phyloP scores from a whole-genome alignment of 1,284 basidiomycete genomes.

The Puccinia novopanici region DNA sequence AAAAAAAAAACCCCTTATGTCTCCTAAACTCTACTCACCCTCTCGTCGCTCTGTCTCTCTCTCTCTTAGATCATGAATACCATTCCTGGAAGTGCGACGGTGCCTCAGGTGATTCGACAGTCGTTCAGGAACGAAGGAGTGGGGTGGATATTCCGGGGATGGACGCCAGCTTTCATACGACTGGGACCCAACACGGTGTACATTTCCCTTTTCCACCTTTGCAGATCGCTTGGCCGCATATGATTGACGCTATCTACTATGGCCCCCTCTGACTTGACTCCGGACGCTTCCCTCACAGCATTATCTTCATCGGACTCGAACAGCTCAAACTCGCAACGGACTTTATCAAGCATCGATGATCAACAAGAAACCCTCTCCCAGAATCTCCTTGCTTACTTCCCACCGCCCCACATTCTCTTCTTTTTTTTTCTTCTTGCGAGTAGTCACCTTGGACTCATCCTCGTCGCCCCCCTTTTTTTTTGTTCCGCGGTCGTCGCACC shows the following conservation, averaged over 20 bases:
- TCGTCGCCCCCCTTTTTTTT: too few relatives aligned
- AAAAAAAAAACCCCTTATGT: conserved; percentile 55
- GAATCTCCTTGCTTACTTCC: too few relatives aligned
- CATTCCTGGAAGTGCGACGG: conserved; percentile 64
- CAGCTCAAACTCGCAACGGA: conserved; percentile 40
- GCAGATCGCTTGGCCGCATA: neutral
- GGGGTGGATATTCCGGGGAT: conserved; percentile 87
- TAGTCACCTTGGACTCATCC: too few relatives aligned
- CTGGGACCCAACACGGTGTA: conserved; percentile 55
- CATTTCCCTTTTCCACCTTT: neutral
- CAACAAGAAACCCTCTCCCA: neutral
- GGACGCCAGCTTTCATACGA: conserved; percentile 57
- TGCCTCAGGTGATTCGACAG: conserved; percentile 69
- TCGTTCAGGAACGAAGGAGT: conserved; percentile 77
- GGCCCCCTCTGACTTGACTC: neutral
- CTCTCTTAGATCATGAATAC: conserved; percentile 33
- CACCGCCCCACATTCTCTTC: neutral
- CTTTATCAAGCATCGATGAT: conserved; percentile 28
- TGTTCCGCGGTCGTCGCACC: too few relatives aligned
- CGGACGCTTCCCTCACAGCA: neutral
- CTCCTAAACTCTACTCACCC: conserved; percentile 2
- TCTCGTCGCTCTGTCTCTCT: neutral
- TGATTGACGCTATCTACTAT: neutral
- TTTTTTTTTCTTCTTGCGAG: too few relatives aligned
- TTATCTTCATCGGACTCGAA: conserved; percentile 49